A percentile compares a stretch with the other conserved stretches of the same genome.
These are phyloP conservation scores for Nitzschia palea DNA, from an alignment of 108 stramenopile species.

Conservation along the genomic window DNA sequence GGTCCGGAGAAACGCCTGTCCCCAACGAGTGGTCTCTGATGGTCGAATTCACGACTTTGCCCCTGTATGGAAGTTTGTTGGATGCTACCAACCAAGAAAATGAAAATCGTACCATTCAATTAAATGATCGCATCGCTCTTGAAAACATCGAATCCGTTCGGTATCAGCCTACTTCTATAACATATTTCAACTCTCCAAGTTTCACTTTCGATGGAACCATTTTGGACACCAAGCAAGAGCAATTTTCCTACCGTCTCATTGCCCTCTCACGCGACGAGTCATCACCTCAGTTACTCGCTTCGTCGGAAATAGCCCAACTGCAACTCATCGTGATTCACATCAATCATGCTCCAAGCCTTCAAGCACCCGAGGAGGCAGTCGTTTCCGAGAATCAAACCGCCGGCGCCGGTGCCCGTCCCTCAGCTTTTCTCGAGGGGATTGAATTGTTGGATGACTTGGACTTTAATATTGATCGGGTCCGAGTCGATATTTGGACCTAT, in stretches of 20 bases:
- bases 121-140: too few relatives aligned
- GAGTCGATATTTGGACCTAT: conserved; percentile 28
- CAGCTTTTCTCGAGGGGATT: conserved; percentile 1
- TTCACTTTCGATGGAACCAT: background rate
- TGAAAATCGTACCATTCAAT: background rate
- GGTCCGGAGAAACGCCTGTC: background rate
- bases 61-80: conserved; percentile 2
- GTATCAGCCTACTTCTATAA: conserved; percentile 4
- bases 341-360: conserved; percentile 26
- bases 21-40: background rate
- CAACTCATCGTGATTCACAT: conserved; percentile 15
- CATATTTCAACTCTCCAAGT: conserved; percentile 12
- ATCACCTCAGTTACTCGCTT: conserved; percentile 1
- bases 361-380: background rate
- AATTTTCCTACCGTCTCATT: conserved; percentile 24
- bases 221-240: conserved; percentile 3
- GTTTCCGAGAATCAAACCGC: conserved; percentile 5
- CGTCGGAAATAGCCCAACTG: conserved; percentile 15
- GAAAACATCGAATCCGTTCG: background rate
- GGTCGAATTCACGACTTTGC: conserved; percentile 3
- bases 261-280: background rate
- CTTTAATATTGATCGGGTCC: conserved; percentile 27
- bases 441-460: conserved; percentile 11
- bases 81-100: background rate
- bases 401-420: conserved; percentile 6